Evolutionary conservation across 2,329 filamentous ascomycete species (phyloP), one percentile per base, ranked within the genome.

Genomic region (Sarocladiaceae sp.): DNA sequence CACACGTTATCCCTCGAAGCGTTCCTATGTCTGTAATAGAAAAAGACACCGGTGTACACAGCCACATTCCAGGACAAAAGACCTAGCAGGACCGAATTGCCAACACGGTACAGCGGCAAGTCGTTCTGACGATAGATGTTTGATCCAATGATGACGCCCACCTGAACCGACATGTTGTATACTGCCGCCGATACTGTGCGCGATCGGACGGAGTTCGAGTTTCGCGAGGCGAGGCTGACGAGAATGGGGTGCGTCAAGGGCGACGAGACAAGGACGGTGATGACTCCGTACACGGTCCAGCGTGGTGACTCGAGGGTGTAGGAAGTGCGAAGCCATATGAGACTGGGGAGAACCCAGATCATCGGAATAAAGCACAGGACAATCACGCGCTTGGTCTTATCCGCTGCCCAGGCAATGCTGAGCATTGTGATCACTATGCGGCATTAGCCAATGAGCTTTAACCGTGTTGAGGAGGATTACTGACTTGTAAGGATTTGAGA

Each of bases 171-270:
- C 68, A 74, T 73, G 54, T 83, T 83, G 59, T 83, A 83, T 13
- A 78, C 61, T 0, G 78, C 80, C 0, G 77, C 74, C 0, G 77
- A 76, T 3, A 85, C 77, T 1, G 80, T 78, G 3, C 81, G 65
- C 2, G 76, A 76, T 2, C 79, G 68, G 1, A 84, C 80, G 1
- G 72, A 69, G 45, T 80, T 79, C 1, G 78, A 73, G 53, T 85
- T 85, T 40, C 74, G 34, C 6, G 34, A 39, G 19, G 19, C 9
- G 10, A 23, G 20, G 19, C 9, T 16, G 9, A 24, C 20, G 9
- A 24, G 34, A 10, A 39, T 24, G 4, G 34, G 34, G 21, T 39
- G 34, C 3, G 21, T 23, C 7, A 24, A 3, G 10, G 63, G 69
- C 45, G 65, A 70, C 9, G 54, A 56, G 9, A 72, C 58, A 13